phyloP scores from a whole-genome alignment of 176 grass and related monocot genomes.

The Phyllostachys edulis region DNA sequence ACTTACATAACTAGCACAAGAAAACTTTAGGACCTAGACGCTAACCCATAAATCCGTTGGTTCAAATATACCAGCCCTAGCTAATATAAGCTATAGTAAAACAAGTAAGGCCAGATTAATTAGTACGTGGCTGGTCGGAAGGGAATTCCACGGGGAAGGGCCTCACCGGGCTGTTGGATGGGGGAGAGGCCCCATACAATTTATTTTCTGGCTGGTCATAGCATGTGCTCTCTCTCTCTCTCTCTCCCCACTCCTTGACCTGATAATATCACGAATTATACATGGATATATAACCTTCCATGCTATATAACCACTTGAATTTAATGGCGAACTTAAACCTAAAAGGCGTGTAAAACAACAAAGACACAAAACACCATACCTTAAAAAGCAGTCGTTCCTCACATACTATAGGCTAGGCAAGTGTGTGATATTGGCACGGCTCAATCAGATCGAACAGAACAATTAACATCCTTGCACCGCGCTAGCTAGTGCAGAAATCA shows the following conservation, averaged over 20 bases:
- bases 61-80: background rate
- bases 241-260: background rate
- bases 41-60: background rate
- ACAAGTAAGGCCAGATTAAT: background rate
- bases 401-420: conserved; percentile 23
- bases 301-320: background rate
- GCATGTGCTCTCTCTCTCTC: background rate
- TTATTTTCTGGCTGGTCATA: no score
- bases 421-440: conserved; percentile 77
- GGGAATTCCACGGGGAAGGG: no score
- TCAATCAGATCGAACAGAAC: conserved; percentile 48
- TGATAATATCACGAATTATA: background rate
- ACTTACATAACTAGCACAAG: background rate
- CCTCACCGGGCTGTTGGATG: no score
- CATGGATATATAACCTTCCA: background rate
- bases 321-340: background rate
- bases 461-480: background rate
- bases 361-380: conserved; percentile 1
- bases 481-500: background rate
- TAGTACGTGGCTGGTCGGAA: background rate
- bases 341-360: background rate
- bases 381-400: background rate
- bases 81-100: background rate
- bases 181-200: no score
- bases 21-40: background rate